Evolutionary conservation across 345 rosid species (phyloP).

Genomic region (Salix brachista): DNA sequence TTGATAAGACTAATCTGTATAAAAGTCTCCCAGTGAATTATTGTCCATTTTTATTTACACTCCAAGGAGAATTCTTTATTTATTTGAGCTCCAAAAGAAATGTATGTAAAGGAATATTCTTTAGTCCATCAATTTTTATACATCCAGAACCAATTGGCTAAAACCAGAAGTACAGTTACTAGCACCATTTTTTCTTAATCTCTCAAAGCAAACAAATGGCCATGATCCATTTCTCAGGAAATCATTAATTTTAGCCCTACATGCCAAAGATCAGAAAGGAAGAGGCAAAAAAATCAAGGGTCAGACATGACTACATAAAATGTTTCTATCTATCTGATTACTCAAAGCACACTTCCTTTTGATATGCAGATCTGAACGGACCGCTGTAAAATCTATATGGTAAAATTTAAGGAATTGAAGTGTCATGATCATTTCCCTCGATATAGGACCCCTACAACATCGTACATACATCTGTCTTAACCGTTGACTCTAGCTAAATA

Average conservation of each 20-base stretch:
- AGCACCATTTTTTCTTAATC: too few relatives aligned
- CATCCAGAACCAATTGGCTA: neutral
- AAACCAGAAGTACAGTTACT: neutral
- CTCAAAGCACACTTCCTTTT: neutral
- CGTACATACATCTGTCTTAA: neutral
- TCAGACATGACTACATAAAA: too few relatives aligned
- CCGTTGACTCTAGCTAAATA: too few relatives aligned
- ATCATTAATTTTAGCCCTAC: neutral
- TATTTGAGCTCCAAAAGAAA: too few relatives aligned
- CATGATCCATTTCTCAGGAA: neutral
- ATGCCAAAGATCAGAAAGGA: neutral
- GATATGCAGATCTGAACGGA: constrained; percentile 9
- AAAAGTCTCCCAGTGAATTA: too few relatives aligned
- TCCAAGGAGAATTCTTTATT: too few relatives aligned
- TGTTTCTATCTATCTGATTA: neutral
- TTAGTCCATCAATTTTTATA: too few relatives aligned
- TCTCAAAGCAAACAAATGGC: neutral
- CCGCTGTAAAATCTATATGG: constrained; percentile 5
- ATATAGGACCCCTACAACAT: neutral
- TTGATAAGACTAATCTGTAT: too few relatives aligned
- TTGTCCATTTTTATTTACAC: too few relatives aligned
- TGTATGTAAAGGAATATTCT: too few relatives aligned
- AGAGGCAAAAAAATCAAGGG: too few relatives aligned
- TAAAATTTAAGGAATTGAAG: constrained; percentile 11
- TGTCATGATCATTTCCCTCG: neutral